phyloP scores from a whole-genome alignment of 2,329 filamentous ascomycete genomes.

The Huntiella abstrusa region DNA sequence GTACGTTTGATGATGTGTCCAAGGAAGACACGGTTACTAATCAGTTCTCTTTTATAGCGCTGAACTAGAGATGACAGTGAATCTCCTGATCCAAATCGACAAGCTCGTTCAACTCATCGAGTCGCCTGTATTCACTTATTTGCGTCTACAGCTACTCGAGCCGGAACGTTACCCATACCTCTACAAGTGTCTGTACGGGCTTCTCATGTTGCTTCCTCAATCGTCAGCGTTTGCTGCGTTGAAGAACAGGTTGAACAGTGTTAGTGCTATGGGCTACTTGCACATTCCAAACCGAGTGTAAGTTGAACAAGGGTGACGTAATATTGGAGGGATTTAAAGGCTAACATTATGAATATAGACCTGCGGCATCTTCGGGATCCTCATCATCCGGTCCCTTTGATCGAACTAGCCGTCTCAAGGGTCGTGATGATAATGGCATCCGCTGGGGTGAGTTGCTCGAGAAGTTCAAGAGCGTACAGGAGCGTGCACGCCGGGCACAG shows the following conservation, averaged over 20 bases:
- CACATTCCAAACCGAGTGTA: conserved; percentile 67
- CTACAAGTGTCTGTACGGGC: conserved; percentile 93
- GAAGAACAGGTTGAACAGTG: conserved; percentile 91
- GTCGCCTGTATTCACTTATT: conserved; percentile 93
- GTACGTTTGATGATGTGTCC: conserved; percentile 27
- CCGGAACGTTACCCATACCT: conserved; percentile 88
- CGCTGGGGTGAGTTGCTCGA: conserved; percentile 86
- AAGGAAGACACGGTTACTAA: not conserved
- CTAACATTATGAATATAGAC: not conserved
- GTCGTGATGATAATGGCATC: conserved; percentile 65
- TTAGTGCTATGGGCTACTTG: conserved; percentile 89
- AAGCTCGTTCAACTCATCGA: conserved; percentile 94
- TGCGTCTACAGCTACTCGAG: conserved; percentile 84
- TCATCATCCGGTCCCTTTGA: conserved; percentile 51
- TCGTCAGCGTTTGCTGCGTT: conserved; percentile 91
- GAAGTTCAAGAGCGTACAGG: conserved; percentile 83
- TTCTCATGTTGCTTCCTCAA: conserved; percentile 95
- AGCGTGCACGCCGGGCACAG: conserved; percentile 57
- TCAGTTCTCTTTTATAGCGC: conserved; percentile 34
- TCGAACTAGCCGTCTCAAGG: conserved; percentile 59
- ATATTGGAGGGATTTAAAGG: too few species aligned
- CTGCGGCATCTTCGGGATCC: not conserved
- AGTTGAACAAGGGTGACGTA: conserved; percentile 20
- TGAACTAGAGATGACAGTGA: conserved; percentile 96
- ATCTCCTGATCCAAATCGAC: conserved; percentile 96